A percentile compares a stretch with the other conserved stretches of the same genome.
These are phyloP conservation scores for Malassezia sympodialis DNA, from an alignment of 1,284 basidiomycete species.

Conservation along the genomic window DNA sequence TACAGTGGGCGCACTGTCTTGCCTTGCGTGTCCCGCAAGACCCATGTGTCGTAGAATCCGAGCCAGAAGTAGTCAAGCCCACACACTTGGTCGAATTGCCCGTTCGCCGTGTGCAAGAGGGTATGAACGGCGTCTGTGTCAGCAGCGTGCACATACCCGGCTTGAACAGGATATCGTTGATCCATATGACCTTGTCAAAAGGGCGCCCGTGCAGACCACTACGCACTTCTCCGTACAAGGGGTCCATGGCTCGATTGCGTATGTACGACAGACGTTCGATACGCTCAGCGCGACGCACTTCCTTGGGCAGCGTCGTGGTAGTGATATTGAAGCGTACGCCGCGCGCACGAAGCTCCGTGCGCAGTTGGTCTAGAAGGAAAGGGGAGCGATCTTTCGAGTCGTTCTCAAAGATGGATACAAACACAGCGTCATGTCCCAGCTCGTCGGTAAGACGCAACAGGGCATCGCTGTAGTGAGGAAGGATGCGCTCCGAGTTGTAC, in stretches of 20 bases:
- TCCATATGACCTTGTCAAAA: slow-evolving; percentile 30
- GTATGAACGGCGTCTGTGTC: slow-evolving; percentile 46
- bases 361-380: slow-evolving; percentile 49
- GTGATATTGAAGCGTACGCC: slow-evolving; percentile 3
- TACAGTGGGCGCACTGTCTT: slow-evolving; percentile 52
- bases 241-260: slow-evolving; percentile 32
- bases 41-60: slow-evolving; percentile 52
- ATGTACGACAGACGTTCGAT: slow-evolving; percentile 27
- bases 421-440: slow-evolving; percentile 54
- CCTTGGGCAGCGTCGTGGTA: background rate
- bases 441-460: slow-evolving; percentile 22
- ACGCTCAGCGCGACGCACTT: slow-evolving; percentile 22
- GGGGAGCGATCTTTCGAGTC: slow-evolving; percentile 53
- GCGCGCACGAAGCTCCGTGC: slow-evolving; percentile 37
- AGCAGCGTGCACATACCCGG: background rate
- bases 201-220: slow-evolving; percentile 1
- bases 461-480: slow-evolving; percentile 24
- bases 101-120: slow-evolving; percentile 52
- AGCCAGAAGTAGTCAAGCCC: slow-evolving; percentile 54
- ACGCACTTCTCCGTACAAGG: slow-evolving; percentile 19
- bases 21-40: slow-evolving; percentile 21
- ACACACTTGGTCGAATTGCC: slow-evolving; percentile 56
- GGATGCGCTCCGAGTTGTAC: slow-evolving; percentile 30
- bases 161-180: slow-evolving; percentile 32
- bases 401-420: slow-evolving; percentile 57